Evolutionary conservation across 2,329 filamentous ascomycete species (phyloP), one percentile per base, ranked within the genome.

Genomic region (Diaporthe ilicicola): DNA sequence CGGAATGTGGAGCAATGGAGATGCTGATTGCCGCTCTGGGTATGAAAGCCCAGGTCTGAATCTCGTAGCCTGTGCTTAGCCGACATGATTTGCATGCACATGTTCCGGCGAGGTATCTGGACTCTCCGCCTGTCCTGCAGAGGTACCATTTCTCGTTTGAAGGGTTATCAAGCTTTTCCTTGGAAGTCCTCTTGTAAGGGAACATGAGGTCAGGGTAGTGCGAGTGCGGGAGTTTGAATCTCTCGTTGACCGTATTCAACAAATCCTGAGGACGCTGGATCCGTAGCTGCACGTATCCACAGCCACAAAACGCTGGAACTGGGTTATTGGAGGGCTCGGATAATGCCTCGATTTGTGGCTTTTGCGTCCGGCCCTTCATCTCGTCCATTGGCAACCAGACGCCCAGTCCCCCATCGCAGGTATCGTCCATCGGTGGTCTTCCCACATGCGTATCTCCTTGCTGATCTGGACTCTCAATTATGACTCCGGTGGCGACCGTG

Each of bases 1-100:
- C 75, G 59, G 39, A 10, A 1, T 34, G 12, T 4, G 39, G 15
- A 24, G 39, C 1, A 34, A 83, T 73, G 39, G 79, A 72, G 32
- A 88, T 82, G 22, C 82, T 79, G 67, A 93, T 88, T 74, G 91
- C 90, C 1, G 80, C 78, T n/a, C 84, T 82, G 0, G 90, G 89
- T 0, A 93, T 81, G 76, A 92, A 93, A 0, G 88, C 84, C 91
- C 91, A 93, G 0, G 86, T 82, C 74, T 91, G 87, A 56, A 92
- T 85, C 69, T 92, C 89, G 73, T 89, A 90, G 3, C 91, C 90
- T 1, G 87, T 85, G 0, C 81, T 79, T 4, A 90, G 81, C 7
- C 91, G 88, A 77, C 91, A 94, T 2, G 88, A 88, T 6, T 80
- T 83, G 78, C 91, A 93, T 1, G 85, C 83, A 75, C 91, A 93